Evolutionary conservation across 2,329 filamentous ascomycete genomes (phyloP), one percentile per base, ranked within the genome.

Genomic region (Ophiostoma tasmaniense): DNA sequence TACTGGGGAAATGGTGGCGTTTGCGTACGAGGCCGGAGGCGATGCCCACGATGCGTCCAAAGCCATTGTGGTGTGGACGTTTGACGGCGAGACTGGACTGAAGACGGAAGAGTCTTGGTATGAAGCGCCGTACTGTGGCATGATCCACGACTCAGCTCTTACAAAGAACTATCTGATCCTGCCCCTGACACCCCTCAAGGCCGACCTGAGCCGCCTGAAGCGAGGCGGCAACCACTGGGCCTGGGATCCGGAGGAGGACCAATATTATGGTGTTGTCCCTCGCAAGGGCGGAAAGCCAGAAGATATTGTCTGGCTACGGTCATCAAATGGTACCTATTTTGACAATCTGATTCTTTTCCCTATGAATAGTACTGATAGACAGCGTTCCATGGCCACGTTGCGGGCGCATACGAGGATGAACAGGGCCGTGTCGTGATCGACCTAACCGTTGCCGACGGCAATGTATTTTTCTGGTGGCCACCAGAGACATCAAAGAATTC

Each of bases 181-280:
- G 62, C 80, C 82, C 0, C 71, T 84, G 72, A 83, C 81, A 35
- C 82, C 82, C 11, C 74, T 84, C 45, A 83, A 83, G 74, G 80
- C 78, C 71, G 77, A 78, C 17, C 72, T 80, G 8, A 80, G 80
- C 64, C 75, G 81, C 11, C 75, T 84, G 73, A 79, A 79, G 74
- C 75, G 73, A 2, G 82, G 82, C 0, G 81, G 80, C 0, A 81
- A 83, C 71, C 82, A 84, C 74, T 84, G 81, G 74, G 81, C 81
- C 0, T 83, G 82, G 82, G 81, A 84, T 68, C 81, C 83, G 0
- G 76, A 83, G 2, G 83, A 85, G 73, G 83, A 85, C 72, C 83
- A 85, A 73, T 82, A 81, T 76, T 86, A 85, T 71, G 84, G 82
- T 0, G 77, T 86, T 17, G 82, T 85, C 2, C 83, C 83, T 2